Conservation (phyloP, 2,329 filamentous ascomycete genomes). For the Sclerotinia minor region DNA sequence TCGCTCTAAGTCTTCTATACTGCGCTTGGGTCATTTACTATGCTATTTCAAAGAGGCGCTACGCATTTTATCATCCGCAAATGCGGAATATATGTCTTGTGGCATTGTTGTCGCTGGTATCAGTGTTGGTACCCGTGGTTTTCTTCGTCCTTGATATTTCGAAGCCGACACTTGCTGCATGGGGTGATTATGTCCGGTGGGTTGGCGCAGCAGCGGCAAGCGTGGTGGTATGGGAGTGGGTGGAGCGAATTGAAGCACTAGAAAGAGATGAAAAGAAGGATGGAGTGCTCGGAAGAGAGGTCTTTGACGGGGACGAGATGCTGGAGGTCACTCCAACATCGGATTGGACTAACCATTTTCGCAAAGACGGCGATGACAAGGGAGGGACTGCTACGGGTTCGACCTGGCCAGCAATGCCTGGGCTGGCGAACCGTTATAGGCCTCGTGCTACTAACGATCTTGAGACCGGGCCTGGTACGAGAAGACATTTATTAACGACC, state of each 20-base stretch:
- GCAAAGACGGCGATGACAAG: conserved; percentile 28
- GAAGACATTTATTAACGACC: conserved; percentile 28
- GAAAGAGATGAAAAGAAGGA: conserved; percentile 31
- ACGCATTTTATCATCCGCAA: conserved; percentile 70
- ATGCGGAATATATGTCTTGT: conserved; percentile 72
- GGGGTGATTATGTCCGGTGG: conserved; percentile 77
- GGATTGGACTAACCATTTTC: conserved; percentile 46
- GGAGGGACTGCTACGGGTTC: conserved; percentile 33
- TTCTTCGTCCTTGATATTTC: conserved; percentile 75
- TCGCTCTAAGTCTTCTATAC: conserved; percentile 69
- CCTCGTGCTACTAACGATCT: conserved; percentile 33
- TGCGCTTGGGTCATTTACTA: conserved; percentile 76
- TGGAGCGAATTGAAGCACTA: conserved; percentile 70
- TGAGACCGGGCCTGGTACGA: conserved; percentile 28
- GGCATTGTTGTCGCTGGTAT: conserved; percentile 62
- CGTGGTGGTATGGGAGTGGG: conserved; percentile 82
- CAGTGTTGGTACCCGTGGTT: conserved; percentile 69
- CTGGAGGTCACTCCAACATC: conserved; percentile 61
- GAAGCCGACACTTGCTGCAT: conserved; percentile 67
- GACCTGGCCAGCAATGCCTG: conserved; percentile 49
- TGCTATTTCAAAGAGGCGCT: conserved; percentile 67
- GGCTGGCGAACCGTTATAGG: conserved; percentile 37
- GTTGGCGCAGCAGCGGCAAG: conserved; percentile 73
- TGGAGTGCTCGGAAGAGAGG: conserved; percentile 66
- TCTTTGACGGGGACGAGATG: conserved; percentile 75